Base-by-base conservation (phyloP, 2,329 filamentous ascomycete species). In the Phoma sp. region DNA sequence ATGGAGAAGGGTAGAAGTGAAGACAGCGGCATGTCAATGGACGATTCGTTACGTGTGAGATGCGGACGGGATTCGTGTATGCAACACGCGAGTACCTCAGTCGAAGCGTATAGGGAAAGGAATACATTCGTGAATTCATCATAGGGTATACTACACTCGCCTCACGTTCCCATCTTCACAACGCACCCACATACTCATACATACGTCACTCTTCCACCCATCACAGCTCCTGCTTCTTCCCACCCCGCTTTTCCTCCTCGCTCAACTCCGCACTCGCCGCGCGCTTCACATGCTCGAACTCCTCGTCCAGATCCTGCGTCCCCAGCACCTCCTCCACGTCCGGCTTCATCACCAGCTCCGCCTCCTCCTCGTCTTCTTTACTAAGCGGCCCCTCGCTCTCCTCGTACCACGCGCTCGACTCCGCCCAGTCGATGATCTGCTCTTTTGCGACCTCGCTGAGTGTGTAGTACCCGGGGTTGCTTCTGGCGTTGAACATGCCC, bases 381-480 rank as follows among this genome's bases (percentile, higher is more conserved):
- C 55, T 61, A 52, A 63, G 54, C 3, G 64, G 62, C 0, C 70
- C 71, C 11, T 72, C 71, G 36, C 71, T 73, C 39, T 75, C 69
- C 68, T 86, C 80, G 58, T 90, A 90, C 88, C 88, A 91, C n/a
- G 57, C 41, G 43, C 84, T 86, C 6, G 6, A 7, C 40, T 77
- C 78, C 4, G 82, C 75, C 89, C 90, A 93, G 35, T 78, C 76
- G 4, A 83, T 81, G 47, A 95, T 83, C 66, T 88, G 73, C 57
- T 83, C 81, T 58, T 84, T 85, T 4, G 90, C 88, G 49, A 86
- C 80, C 44, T 86, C 81, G n/a, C 84, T 78, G 71, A 95, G 80
- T 49, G 79, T 80, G 57, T 85, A 83, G 66, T 91, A 93, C 1
- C 85, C 89, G 1, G 90, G 88, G 65, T 95, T 93, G 39, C 86